Evolutionary conservation across 176 grass and related monocot species (phyloP), one percentile per base, ranked within the genome.

Genomic region (Carex myosuroides): DNA sequence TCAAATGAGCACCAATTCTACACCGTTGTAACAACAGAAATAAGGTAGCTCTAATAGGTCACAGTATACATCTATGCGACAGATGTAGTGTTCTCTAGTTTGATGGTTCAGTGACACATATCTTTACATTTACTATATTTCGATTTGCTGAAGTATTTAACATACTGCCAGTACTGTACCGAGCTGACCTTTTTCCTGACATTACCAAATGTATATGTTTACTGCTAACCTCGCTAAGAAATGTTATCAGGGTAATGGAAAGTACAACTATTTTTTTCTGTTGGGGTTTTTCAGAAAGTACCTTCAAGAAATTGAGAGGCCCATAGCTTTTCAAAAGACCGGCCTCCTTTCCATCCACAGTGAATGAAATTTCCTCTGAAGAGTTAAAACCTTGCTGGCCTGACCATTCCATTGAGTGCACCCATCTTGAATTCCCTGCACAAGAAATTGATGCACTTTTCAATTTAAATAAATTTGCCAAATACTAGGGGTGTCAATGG

Each of bases 281-380:
- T 56, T 0, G 21, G 30, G 46, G 6, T 13, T 26, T 55, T 18
- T 29, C 6, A 29, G 50, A 30, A 22, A 35, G 67, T 82, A 97
- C 94, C 94, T 97, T 97, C 85, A 97, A 89, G 90, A 97, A 97
- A 84, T 88, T 94, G 77, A 97, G 85, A 64, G 94, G 85, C 8
- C 92, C 92, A 59, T 94, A 26, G 67, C 85, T 97, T 90, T 94
- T 97, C 9, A 97, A 71, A 87, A 92, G 6, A 26, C 92, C 92
- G 33, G 94, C 92, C 83, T 97, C 92, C 72, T 91, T 88, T 41
- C 92, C 92, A 54, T 94, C 89, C 6, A 97, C 92, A 0, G 54
- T 81, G 80, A 94, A 94, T 5, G 88, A 70, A 46, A 89, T 62
- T 80, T 94, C 92, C 16, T 89, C 33, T 13, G 94, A 92, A 30